Conservation (phyloP, 2,329 filamentous ascomycete species). For the Meredithiella fracta region DNA sequence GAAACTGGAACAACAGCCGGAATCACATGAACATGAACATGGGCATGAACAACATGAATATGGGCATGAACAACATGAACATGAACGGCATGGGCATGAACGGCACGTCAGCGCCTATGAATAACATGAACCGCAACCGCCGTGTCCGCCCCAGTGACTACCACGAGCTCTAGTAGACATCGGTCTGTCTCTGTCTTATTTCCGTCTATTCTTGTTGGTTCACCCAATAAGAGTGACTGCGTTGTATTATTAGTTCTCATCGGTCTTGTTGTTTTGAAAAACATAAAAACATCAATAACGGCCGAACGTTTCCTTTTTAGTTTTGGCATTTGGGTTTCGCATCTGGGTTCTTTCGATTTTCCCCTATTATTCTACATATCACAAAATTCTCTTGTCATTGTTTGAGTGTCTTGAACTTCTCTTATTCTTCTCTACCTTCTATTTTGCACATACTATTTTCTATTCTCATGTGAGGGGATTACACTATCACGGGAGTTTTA, state of each 20-base stretch:
- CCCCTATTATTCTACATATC: too few relatives aligned
- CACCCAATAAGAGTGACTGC: too few relatives aligned
- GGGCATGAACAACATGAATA: conserved; percentile 14
- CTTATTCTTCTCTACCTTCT: too few relatives aligned
- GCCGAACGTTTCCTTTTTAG: neutral
- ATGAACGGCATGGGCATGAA: conserved; percentile 21
- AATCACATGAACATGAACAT: conserved; percentile 9
- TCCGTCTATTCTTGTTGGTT: too few relatives aligned
- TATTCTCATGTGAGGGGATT: too few relatives aligned
- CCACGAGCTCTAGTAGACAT: conserved; percentile 46
- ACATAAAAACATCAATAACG: neutral
- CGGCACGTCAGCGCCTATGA: conserved; percentile 14
- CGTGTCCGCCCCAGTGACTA: conserved; percentile 80
- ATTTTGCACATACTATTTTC: too few relatives aligned
- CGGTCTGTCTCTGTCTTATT: too few relatives aligned
- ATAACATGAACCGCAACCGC: conserved; percentile 42
- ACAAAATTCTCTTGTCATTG: too few relatives aligned
- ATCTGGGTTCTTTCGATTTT: neutral
- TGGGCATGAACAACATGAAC: conserved; percentile 22
- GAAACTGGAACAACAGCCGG: conserved; percentile 5
- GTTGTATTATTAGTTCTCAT: neutral
- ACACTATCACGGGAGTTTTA: too few relatives aligned
- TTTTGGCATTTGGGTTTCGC: conserved; percentile 3
- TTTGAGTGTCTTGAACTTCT: too few relatives aligned
- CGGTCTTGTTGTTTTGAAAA: neutral